Conservation (phyloP, 495 filamentous ascomycete genomes). For the Apodospora peruviana region DNA sequence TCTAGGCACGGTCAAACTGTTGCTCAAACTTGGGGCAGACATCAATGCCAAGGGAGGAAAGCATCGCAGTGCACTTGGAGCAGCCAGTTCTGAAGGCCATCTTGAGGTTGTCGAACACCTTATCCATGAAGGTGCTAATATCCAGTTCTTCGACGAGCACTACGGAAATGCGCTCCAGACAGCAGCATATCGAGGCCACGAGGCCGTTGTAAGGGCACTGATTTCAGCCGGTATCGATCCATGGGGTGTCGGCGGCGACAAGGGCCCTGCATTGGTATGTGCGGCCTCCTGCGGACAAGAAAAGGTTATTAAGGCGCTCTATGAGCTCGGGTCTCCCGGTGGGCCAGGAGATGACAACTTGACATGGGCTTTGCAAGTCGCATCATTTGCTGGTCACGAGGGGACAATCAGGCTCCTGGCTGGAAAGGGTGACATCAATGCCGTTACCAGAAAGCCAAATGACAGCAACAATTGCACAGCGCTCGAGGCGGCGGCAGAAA, state of each 20-base stretch:
- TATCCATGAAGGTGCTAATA: slow-evolving; percentile 1
- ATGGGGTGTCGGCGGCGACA: slow-evolving; percentile 3
- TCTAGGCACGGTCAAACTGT: slow-evolving; percentile 1
- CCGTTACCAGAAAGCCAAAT: neutral
- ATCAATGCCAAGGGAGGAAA: slow-evolving; percentile 8
- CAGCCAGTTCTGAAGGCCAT: neutral
- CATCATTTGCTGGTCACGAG: neutral
- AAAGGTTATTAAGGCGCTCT: slow-evolving; percentile 1
- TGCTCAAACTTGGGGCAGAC: slow-evolving; percentile 5
- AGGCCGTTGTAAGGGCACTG: slow-evolving; percentile 4
- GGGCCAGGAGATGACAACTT: slow-evolving; percentile 1
- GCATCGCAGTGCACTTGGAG: slow-evolving; percentile 1
- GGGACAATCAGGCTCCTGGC: slow-evolving; percentile 5
- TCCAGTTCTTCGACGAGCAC: slow-evolving; percentile 5
- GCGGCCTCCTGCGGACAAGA: slow-evolving; percentile 5
- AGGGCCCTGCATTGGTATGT: slow-evolving; percentile 2
- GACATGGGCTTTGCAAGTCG: slow-evolving; percentile 2
- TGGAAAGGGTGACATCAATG: slow-evolving; percentile 1
- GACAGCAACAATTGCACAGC: neutral
- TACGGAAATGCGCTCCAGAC: slow-evolving; percentile 17
- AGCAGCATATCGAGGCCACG: slow-evolving; percentile 9
- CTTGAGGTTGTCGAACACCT: neutral
- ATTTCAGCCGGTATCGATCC: slow-evolving; percentile 10
- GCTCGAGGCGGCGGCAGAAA: neutral
- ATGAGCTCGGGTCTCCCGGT: neutral